phyloP scores from a whole-genome alignment of 768 basidiomycete genomes.

The Daedaleopsis nitida region DNA sequence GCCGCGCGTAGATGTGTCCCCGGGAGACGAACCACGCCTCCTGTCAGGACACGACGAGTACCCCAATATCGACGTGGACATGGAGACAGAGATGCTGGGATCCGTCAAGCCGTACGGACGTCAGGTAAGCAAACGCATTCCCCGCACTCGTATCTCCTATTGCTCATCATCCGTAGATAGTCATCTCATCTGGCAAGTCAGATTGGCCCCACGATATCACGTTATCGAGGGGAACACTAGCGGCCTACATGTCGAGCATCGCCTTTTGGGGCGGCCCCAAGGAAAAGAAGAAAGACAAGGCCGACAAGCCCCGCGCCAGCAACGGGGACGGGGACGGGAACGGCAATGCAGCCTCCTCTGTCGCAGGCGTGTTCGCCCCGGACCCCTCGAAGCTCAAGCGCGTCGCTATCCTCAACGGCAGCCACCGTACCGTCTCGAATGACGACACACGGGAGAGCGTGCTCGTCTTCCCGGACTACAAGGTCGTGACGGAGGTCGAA shows the following conservation, averaged over 20 bases:
- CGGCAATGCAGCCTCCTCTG: slow-evolving; percentile 15
- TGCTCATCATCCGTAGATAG: slow-evolving; percentile 49
- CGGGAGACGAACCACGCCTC: background rate
- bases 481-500: slow-evolving; percentile 73
- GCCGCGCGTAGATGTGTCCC: background rate
- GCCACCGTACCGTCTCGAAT: slow-evolving; percentile 72
- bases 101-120: slow-evolving; percentile 82
- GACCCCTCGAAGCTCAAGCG: slow-evolving; percentile 43
- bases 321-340: background rate
- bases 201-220: slow-evolving; percentile 89
- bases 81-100: slow-evolving; percentile 81
- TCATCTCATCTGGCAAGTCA: slow-evolving; percentile 87
- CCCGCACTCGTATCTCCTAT: background rate
- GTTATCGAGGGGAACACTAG: slow-evolving; percentile 68
- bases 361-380: slow-evolving; percentile 59
- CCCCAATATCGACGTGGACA: slow-evolving; percentile 79
- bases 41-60: slow-evolving; percentile 70
- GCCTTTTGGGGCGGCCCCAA: slow-evolving; percentile 5
- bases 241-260: slow-evolving; percentile 48
- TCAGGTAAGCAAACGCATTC: slow-evolving; percentile 52
- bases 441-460: slow-evolving; percentile 71
- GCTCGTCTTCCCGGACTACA: slow-evolving; percentile 92
- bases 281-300: slow-evolving; percentile 10
- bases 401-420: slow-evolving; percentile 82
- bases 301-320: slow-evolving; percentile 11